Base-by-base conservation (phyloP, 768 basidiomycete genomes). In the Pisolithus marmoratus region DNA sequence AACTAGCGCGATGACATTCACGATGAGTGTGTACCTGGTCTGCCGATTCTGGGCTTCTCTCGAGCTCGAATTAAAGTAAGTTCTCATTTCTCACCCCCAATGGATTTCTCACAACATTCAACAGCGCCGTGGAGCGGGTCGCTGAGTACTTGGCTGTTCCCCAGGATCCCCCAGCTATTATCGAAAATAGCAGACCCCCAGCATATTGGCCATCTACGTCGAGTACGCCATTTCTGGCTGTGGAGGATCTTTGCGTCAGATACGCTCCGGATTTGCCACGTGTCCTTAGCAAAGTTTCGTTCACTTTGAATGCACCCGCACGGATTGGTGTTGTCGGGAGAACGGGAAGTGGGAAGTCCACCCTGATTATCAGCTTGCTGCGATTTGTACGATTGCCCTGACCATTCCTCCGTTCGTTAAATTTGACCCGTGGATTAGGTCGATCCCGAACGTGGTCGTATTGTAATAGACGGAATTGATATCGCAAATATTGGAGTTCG, bases 161-260 rank as follows among this genome's bases (percentile, higher is more conserved):
- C 0, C 90, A 92, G 65, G 92, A 95, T 63, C 87, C 94, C 0
- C 83, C 90, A 2, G 75, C 84, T 0, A 62, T 86, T 52, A 85
- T 93, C 46, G 85, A 91, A 57, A 77, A 78, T 0, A 79, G 78
- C 51, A 80, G 89, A 7, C 85, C 84, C 1, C 94, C 94, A 1
- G 94, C 93, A 0, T 94, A 94, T 61, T 96, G 94, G 94, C 94
- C 94, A 0, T 91, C 91, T 0, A 82, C 77, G 52, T 74, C 83
- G 17, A 78, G 75, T 46, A 71, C 78, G 8, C 73, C 74, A 4
- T 71, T 94, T 23, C 60, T 96, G 27, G 67, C 69, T 1, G 87
- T 90, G 0, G 84, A 93, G 58, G 79, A 93, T 55, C 71, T 95
- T 24, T 81, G 80, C 17, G 72, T 94, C 64, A 89, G 84, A 66